Conservation (phyloP, 768 basidiomycete species). For the Suillus plorans region DNA sequence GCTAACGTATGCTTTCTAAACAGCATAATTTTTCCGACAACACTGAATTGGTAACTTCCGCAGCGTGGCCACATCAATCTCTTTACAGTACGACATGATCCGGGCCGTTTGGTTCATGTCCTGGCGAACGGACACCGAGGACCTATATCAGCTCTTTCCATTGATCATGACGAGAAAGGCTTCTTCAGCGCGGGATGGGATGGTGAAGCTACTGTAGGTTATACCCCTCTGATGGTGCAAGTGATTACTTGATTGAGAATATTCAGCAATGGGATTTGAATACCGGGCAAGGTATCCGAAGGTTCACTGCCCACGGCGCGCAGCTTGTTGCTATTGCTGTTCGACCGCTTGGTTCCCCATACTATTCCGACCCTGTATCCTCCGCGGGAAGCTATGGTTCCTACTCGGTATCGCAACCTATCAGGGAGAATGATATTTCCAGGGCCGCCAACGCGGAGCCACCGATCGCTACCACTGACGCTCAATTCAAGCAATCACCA, state of each 20-base stretch:
- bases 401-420: slow-evolving; percentile 9
- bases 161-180: slow-evolving; percentile 80
- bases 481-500: slow-evolving; percentile 13
- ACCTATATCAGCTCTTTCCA: slow-evolving; percentile 81
- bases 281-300: slow-evolving; percentile 75
- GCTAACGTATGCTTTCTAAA: slow-evolving; percentile 60
- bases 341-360: slow-evolving; percentile 54
- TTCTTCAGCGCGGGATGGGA: slow-evolving; percentile 96
- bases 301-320: slow-evolving; percentile 78
- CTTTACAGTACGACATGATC: slow-evolving; percentile 90
- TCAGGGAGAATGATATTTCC: slow-evolving; percentile 15
- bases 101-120: slow-evolving; percentile 73
- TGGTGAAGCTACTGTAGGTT: slow-evolving; percentile 77
- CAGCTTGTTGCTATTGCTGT: slow-evolving; percentile 83
- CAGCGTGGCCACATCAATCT: slow-evolving; percentile 91
- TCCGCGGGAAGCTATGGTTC: slow-evolving; percentile 26
- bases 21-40: neutral
- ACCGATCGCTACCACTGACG: slow-evolving; percentile 15
- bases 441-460: slow-evolving; percentile 24
- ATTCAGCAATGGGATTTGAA: slow-evolving; percentile 97
- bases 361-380: slow-evolving; percentile 26
- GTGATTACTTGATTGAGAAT: slow-evolving; percentile 11
- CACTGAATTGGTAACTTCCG: slow-evolving; percentile 15
- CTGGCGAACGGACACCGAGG: slow-evolving; percentile 70
- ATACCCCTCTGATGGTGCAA: neutral